Evolutionary conservation across 225 moss, liverwort and hornwort genomes (phyloP).

Genomic region (Pseudoscleropodium purum): DNA sequence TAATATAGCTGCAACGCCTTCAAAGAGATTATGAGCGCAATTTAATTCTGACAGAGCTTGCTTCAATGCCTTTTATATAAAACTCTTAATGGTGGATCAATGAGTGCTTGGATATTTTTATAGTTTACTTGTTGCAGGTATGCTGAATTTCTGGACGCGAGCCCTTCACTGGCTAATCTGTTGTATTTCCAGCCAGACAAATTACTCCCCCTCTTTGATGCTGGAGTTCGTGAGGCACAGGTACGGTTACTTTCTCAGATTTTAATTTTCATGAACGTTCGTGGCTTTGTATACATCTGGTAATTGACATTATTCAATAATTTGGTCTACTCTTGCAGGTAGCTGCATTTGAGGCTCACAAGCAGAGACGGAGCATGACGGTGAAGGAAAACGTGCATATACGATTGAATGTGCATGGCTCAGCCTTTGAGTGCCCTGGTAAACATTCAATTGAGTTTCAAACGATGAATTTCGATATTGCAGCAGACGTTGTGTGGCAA

Average conservation of each 20-base stretch:
- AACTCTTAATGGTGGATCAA: neutral
- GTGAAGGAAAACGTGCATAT: constrained; percentile 57
- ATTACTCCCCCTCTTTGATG: constrained; percentile 54
- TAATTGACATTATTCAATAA: neutral
- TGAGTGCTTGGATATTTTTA: neutral
- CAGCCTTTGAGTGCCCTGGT: constrained; percentile 89
- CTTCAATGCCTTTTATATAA: neutral
- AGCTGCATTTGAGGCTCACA: constrained; percentile 31
- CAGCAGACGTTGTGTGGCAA: neutral
- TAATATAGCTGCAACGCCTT: neutral
- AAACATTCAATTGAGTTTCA: neutral
- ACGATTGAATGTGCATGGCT: constrained; percentile 81
- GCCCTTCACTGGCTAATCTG: constrained; percentile 47
- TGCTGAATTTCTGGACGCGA: constrained; percentile 59
- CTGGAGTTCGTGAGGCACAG: constrained; percentile 49
- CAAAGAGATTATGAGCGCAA: neutral
- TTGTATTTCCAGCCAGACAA: constrained; percentile 56
- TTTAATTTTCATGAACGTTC: neutral
- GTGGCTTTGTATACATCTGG: neutral
- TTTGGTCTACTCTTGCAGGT: constrained; percentile 18
- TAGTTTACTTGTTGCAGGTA: constrained; percentile 34
- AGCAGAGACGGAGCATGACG: constrained; percentile 21
- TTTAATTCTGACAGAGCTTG: neutral
- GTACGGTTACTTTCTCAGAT: constrained; percentile 5
- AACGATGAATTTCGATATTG: neutral